phyloP scores from a whole-genome alignment of 1,139 yeast species.

The Saccharomyces hybrid region DNA sequence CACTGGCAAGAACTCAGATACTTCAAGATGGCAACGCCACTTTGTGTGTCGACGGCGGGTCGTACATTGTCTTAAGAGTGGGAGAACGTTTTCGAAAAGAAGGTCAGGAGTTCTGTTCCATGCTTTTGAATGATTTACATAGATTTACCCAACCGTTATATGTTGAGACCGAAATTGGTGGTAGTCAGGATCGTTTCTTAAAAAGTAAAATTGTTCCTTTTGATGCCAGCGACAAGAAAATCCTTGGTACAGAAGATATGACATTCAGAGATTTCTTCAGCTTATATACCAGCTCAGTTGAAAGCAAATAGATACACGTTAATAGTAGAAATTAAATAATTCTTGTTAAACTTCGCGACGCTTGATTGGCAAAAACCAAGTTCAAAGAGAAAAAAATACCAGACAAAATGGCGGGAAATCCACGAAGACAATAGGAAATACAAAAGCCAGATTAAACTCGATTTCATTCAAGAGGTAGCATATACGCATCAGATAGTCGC shows the following conservation, averaged over 20 bases:
- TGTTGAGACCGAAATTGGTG: conserved; percentile 10
- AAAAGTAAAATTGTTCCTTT: conserved; percentile 12
- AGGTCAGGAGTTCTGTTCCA: not conserved
- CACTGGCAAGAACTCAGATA: not conserved
- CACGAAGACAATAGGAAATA: not conserved
- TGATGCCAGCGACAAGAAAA: conserved; percentile 2
- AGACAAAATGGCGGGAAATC: not conserved
- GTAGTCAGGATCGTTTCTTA: conserved; percentile 17
- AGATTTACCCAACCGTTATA: conserved; percentile 8
- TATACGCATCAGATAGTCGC: not conserved
- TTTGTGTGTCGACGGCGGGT: conserved; percentile 14
- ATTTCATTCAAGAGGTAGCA: not conserved
- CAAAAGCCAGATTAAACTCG: not conserved
- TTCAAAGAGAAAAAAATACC: not conserved
- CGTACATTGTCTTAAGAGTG: conserved; percentile 10
- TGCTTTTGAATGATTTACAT: not conserved
- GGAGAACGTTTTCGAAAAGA: not conserved
- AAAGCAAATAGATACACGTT: not conserved
- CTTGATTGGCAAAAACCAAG: not conserved
- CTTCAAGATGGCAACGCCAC: conserved; percentile 1
- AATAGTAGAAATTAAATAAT: not conserved
- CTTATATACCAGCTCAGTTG: not conserved
- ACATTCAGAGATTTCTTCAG: conserved; percentile 10
- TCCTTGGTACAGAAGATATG: conserved; percentile 12
- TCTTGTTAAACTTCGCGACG: not conserved